Evolutionary conservation across 768 basidiomycete genomes (phyloP), one percentile per base, ranked within the genome.

Genomic region (Hirschioporus abietinus): DNA sequence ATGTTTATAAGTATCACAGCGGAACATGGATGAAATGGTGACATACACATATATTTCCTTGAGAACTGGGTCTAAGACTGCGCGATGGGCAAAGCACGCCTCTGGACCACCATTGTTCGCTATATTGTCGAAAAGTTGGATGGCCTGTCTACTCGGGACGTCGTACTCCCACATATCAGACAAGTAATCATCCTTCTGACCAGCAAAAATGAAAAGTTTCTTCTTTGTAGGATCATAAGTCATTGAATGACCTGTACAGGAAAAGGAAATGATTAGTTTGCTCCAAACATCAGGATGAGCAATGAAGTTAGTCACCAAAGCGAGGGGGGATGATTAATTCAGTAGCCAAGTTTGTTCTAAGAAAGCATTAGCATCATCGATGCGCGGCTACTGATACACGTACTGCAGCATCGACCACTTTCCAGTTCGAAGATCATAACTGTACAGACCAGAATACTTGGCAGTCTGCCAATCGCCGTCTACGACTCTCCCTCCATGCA

Each of bases 141-240:
- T 83, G 27, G 84, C 81, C 1, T 81, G 83, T 71, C 84, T 83
- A 2, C 82, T 85, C 59, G 78, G 76, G 68, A 89, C 83, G 66
- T 92, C 84, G 75, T 87, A 91, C 1, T 86, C 80, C 64, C 88
- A 90, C 90, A 93, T 91, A 74, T 93, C 92, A 1, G 87, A 84
- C 9, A 90, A 81, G 68, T 86, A 88, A 25, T 89, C 69, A 27
- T 87, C 86, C 20, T 84, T 81, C 74, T 90, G 88, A 0, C 92
- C 92, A 12, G 86, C 90, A 69, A 93, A 89, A 58, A 93, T 87
- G 74, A 85, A 89, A 18, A 93, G 79, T 0, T 81, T 84, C 36
- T 83, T 83, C 0, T 82, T 76, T 12, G 74, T 76, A 5, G 87
- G 79, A 65, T 93, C 91, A 23, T 92, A 79, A 4, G 92, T 83